phyloP scores from a whole-genome alignment of 2,329 filamentous ascomycete genomes.

The Fusarium chuoi region DNA sequence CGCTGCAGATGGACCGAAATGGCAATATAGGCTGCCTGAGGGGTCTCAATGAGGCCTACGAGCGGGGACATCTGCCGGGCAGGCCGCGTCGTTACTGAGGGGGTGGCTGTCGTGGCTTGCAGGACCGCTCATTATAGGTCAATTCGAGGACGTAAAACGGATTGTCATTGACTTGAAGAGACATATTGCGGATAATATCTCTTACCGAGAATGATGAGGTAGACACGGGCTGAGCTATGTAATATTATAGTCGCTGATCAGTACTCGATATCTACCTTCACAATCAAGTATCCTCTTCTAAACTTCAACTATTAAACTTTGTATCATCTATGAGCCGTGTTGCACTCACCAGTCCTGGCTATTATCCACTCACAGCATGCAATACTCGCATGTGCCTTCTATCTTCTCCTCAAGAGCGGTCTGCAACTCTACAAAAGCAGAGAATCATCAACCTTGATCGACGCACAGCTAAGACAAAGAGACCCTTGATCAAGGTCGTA shows the following conservation, averaged over 20 bases:
- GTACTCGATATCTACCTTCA: not conserved
- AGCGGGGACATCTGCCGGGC: not conserved
- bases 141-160: not conserved
- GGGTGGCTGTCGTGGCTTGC: not conserved
- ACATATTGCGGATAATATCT: not conserved
- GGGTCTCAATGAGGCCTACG: not conserved
- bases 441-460: not conserved
- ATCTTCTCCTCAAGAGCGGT: not conserved
- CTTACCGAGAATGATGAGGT: not conserved
- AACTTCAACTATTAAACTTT: not conserved
- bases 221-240: not conserved
- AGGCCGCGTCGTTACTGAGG: not conserved
- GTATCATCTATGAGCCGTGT: not conserved
- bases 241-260: not conserved
- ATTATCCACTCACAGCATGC: not conserved
- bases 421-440: not conserved
- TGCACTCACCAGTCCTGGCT: fast-evolving
- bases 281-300: not conserved
- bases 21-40: not conserved
- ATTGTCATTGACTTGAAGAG: not conserved
- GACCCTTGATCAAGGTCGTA: not conserved
- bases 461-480: not conserved
- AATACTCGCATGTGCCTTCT: no score
- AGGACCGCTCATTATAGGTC: not conserved
- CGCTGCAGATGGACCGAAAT: not conserved